Evolutionary conservation across 129 eudicot species (phyloP).

Genomic region (Deinandra increscens): DNA sequence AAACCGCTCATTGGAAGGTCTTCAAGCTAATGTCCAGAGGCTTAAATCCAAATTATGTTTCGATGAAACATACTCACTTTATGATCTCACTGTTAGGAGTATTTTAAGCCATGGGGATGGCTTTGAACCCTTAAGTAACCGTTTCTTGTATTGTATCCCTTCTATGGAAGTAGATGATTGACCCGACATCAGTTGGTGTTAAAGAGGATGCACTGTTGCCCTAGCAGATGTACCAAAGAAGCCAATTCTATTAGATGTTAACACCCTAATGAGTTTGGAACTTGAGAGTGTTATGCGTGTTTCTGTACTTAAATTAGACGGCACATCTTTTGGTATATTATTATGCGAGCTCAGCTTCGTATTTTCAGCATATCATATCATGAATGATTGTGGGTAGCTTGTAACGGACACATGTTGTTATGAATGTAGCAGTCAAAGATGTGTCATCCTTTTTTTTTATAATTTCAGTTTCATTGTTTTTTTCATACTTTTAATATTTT

Average conservation of each 20-base stretch:
- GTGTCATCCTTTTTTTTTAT: no score
- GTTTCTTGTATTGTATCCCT: no score
- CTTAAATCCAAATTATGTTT: no score
- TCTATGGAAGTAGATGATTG: no score
- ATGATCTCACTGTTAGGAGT: no score
- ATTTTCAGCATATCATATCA: slow-evolving; percentile 26
- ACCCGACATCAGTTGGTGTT: no score
- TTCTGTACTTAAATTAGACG: slow-evolving; percentile 64
- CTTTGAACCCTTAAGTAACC: no score
- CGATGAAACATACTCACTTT: no score
- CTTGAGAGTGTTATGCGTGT: slow-evolving; percentile 97
- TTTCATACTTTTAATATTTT: no score
- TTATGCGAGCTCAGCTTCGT: slow-evolving; percentile 16
- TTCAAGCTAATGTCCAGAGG: slow-evolving; percentile 82
- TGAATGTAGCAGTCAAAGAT: slow-evolving; percentile 82
- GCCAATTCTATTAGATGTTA: slow-evolving; percentile 73
- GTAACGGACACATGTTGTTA: slow-evolving; percentile 43
- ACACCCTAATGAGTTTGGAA: slow-evolving; percentile 85
- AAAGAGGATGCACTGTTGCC: no score
- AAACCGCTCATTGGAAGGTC: slow-evolving; percentile 72
- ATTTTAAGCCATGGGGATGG: no score
- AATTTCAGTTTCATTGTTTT: no score
- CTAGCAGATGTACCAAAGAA: slow-evolving; percentile 79
- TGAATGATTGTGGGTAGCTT: background rate
- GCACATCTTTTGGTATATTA: slow-evolving; percentile 59